Base-by-base conservation (phyloP, 1,284 basidiomycete genomes). In the Filobasidium uniguttulatum region DNA sequence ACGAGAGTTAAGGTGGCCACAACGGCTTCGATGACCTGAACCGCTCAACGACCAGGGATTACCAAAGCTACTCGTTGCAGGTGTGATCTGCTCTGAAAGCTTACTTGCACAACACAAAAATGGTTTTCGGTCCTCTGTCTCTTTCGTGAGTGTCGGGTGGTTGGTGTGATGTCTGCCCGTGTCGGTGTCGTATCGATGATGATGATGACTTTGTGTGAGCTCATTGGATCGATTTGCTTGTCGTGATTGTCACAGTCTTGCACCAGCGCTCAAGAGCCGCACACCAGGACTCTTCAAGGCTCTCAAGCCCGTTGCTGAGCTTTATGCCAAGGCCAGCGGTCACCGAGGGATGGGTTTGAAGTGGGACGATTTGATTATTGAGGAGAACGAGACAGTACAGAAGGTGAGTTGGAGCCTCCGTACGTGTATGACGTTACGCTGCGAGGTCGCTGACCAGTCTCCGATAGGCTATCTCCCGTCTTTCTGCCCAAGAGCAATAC, bases 321-420 rank as follows among this genome's bases (percentile, higher is more conserved):
- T 83, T 75, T 97, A 94, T 68, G 83, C 82, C 59, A 70, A 83
- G 65, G 71, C 81, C 49, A 72, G 83, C 37, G 90, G 91, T 38
- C 87, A 93, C 77, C 79, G 91, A 61, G 77, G 83, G 69, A 77
- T 87, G 67, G 93, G 93, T 60, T 79, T 96, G 69, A 82, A 79
- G 65, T 94, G 94, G 71, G 93, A 98, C 68, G 93, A 98, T 76
- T 78, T 98, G 61, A 73, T 97, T 57, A 73, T 84, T 53, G 90
- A 96, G 72, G 93, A 97, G 73, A 78, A 81, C 54, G 72, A 74
- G 19, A 78, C 82, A 56, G 85, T 94, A 30, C 83, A 94, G 71
- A 81, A 85, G 77, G 91, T 89, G 63, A 43, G 68, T 60, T 22
- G 15, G 7, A 38, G 7, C 19, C 17, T 12, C 29, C 2, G 6